A percentile compares a stretch with the other conserved stretches of the same genome.
Evolutionary conservation across 495 filamentous ascomycete genomes (phyloP).

Genomic region (Paragyromitra xinjiangensis): DNA sequence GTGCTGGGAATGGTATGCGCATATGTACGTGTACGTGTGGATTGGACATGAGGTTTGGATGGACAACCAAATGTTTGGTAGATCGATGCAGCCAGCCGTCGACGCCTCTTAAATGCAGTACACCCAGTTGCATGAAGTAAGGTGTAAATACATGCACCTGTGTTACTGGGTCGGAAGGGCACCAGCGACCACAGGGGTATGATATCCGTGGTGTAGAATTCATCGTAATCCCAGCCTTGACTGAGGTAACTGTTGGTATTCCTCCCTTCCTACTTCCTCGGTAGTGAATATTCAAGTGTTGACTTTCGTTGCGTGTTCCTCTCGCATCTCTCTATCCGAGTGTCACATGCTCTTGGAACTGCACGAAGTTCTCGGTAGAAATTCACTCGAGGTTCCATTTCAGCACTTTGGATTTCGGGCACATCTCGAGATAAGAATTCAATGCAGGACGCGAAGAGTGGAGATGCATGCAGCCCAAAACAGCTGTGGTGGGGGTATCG

Average conservation of each 20-base stretch:
- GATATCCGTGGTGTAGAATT: background rate
- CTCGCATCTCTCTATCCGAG: background rate
- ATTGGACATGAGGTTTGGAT: background rate
- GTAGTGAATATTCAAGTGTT: background rate
- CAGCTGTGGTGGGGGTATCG: constrained; percentile 1
- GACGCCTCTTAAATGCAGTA: background rate
- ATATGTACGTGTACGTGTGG: constrained; percentile 1
- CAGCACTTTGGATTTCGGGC: background rate
- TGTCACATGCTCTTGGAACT: background rate
- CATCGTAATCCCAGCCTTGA: background rate
- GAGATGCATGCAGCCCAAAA: constrained; percentile 41
- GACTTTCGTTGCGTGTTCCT: background rate
- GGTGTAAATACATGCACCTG: background rate
- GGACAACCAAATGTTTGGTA: background rate
- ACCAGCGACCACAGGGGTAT: background rate
- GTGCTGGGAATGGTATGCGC: constrained; percentile 32
- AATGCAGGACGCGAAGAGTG: background rate
- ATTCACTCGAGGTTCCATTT: background rate
- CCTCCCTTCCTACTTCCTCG: background rate
- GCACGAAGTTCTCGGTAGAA: background rate
- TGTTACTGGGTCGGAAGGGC: background rate
- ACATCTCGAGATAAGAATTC: constrained; percentile 9
- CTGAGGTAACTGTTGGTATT: background rate
- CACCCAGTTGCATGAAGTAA: constrained; percentile 22
- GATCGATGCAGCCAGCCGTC: background rate